Base-by-base conservation (phyloP, 2,329 filamentous ascomycete species). In the Aurifilum marmelostoma region DNA sequence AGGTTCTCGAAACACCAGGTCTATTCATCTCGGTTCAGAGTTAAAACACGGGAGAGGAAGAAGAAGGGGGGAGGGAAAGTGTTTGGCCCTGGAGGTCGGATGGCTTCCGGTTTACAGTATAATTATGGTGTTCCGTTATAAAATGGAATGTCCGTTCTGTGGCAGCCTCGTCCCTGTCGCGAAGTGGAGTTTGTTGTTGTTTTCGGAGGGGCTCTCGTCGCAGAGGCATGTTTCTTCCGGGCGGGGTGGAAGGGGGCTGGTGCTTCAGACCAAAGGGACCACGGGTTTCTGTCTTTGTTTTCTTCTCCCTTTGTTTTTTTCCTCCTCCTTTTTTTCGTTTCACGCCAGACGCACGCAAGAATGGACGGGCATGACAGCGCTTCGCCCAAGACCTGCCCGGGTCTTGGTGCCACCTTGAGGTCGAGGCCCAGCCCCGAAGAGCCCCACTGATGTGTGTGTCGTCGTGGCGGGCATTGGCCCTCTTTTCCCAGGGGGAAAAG, bases 401-500 rank as follows among this genome's bases (percentile, higher is more conserved):
- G 27, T 29, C 24, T 56, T 27, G 52, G 56, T 29, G 29, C 56
- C 56, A 21, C n/a, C 43, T n/a, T n/a, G 56, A 24, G 32, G 32
- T 34, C 56, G 32, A 59, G 56, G 32, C 56, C 56, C 18, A 34
- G 60, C 29, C 41, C 41, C 8, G 41, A 18, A 9, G n/a, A n/a
- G 61, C 43, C 50, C 61, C 61, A 63, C 43, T 63, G 61, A 63
- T 52, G 61, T 34, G 61, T 52, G 61, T 34, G 61, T 52, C 61
- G 27, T 50, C 16, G 7, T 37, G 43, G 29, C 43, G 43, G 29
- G 61, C 11, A n/a, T 32, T 32, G 61, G 43, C 47, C 63, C 63
- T 27, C 43, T 37, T 37, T 43, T 41, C 41, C 6, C 32, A 59
- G 59, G 59, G 54, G 32, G 50, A 21, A 39, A 4, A 52, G 29